Percentiles rank a stretch among this genome's conserved stretches.
Conservation (phyloP, 345 rosid species). For the Viola odorata region DNA sequence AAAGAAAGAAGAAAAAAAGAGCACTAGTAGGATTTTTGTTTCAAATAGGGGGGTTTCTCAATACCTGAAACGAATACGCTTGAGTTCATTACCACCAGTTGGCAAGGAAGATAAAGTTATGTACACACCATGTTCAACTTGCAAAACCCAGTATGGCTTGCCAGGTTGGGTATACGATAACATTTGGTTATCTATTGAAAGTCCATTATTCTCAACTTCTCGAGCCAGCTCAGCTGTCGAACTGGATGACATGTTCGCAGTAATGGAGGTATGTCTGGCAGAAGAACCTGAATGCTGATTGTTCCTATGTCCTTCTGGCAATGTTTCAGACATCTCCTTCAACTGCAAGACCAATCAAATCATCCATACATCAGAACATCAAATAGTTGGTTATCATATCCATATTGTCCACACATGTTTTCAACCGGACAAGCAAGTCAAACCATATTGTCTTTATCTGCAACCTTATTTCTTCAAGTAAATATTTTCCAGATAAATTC, state of each 20-base stretch:
- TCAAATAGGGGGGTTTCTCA: not conserved
- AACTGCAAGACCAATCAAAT: constrained; percentile 40
- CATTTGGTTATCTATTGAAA: constrained; percentile 27
- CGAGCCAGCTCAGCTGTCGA: constrained; percentile 30
- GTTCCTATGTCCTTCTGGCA: constrained; percentile 31
- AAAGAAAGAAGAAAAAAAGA: no score
- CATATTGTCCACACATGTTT: not conserved
- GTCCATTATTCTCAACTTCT: constrained; percentile 32
- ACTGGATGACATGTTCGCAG: constrained; percentile 13
- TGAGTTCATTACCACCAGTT: constrained; percentile 63
- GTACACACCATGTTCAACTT: constrained; percentile 79
- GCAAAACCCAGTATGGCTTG: constrained; percentile 52
- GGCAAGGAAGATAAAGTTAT: constrained; percentile 57
- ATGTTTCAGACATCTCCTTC: constrained; percentile 53
- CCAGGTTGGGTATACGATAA: constrained; percentile 38
- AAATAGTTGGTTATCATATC: not conserved
- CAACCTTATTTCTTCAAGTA: not conserved
- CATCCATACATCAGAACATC: constrained; percentile 10
- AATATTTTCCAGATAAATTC: not conserved
- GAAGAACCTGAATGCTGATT: constrained; percentile 23
- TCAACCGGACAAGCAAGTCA: not conserved
- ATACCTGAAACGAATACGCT: constrained; percentile 85
- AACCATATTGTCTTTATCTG: not conserved
- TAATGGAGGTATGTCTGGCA: constrained; percentile 21
- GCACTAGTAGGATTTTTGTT: not conserved